Evolutionary conservation across 2,329 filamentous ascomycete genomes (phyloP).

Genomic region (Colletotrichum lupini): DNA sequence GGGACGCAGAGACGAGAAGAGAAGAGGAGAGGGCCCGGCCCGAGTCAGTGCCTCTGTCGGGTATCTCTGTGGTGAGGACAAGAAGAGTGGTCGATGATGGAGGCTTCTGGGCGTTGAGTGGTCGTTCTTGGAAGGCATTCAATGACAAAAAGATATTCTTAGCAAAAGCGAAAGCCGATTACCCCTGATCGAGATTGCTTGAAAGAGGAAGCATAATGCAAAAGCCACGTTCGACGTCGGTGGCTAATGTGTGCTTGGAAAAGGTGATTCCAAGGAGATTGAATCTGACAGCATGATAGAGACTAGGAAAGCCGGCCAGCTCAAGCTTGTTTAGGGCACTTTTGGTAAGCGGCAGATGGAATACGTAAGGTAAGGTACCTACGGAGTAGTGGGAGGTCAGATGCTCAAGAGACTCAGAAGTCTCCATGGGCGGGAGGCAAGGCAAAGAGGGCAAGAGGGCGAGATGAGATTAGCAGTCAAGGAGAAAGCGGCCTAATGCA

Average conservation of each 20-base stretch:
- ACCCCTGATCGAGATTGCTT: conserved; percentile 10
- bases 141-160: conserved; percentile 17
- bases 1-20: neutral
- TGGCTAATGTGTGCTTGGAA: neutral
- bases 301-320: neutral
- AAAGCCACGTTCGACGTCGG: neutral
- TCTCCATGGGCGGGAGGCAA: neutral
- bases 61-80: conserved; percentile 7
- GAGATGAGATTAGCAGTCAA: neutral
- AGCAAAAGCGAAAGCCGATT: neutral
- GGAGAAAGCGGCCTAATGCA: conserved; percentile 19
- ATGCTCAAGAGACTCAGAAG: neutral
- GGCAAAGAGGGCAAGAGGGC: neutral
- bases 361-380: no score
- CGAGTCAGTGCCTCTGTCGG: conserved; percentile 2
- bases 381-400: neutral
- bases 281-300: neutral
- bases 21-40: neutral
- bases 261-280: neutral
- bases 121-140: neutral
- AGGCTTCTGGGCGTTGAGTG: conserved; percentile 3
- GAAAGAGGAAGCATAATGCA: neutral
- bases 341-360: neutral
- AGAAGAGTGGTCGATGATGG: neutral
- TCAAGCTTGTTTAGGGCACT: neutral